Conservation (phyloP, 768 basidiomycete genomes). For the Lactarius vividus region DNA sequence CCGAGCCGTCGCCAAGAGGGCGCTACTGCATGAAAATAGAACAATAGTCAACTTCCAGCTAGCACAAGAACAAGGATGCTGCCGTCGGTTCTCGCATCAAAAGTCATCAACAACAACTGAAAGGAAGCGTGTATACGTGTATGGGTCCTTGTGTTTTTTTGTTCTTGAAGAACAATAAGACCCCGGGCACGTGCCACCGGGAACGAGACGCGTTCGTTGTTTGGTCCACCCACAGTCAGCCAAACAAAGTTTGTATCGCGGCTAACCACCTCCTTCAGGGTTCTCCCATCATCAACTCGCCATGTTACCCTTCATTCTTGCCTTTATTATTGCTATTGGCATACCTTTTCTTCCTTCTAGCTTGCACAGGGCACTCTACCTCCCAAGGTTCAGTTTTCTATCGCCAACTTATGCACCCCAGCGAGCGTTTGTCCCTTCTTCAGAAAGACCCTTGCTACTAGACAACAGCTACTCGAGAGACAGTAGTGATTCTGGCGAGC, state of each 20-base stretch:
- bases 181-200: conserved; percentile 9
- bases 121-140: background rate
- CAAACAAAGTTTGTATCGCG: conserved; percentile 1
- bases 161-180: conserved; percentile 13
- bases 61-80: conserved; percentile 3
- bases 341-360: conserved; percentile 21
- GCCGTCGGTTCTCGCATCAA: background rate
- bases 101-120: background rate
- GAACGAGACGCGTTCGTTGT: conserved; percentile 9
- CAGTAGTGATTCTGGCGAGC: background rate
- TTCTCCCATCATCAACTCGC: background rate
- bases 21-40: background rate
- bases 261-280: background rate
- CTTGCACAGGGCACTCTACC: conserved; percentile 12
- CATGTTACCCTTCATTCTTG: conserved; percentile 23
- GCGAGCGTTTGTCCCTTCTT: background rate
- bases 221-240: conserved; percentile 11
- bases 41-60: conserved; percentile 10
- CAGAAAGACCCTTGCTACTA: background rate
- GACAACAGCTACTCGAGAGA: background rate
- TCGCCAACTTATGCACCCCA: conserved; percentile 6
- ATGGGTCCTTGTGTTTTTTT: conserved; percentile 18
- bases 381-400: conserved; percentile 17
- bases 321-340: conserved; percentile 20
- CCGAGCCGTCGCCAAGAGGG: background rate